Base-by-base conservation (phyloP, 768 basidiomycete genomes). In the Sistotremastrum niveocremeum region DNA sequence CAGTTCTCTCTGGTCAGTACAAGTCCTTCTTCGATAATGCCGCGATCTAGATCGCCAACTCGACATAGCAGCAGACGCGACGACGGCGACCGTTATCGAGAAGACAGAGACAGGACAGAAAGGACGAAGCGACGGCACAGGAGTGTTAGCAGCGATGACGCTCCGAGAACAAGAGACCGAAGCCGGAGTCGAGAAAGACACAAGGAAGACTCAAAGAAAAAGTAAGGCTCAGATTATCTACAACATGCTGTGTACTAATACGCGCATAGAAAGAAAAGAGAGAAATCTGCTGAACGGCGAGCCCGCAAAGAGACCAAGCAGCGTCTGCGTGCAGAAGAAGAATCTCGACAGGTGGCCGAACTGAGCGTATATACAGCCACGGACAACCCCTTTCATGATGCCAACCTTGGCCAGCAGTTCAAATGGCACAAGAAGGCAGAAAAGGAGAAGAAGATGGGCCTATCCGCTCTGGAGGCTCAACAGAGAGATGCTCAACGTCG, bases 341-440 rank as follows among this genome's bases (percentile, higher is more conserved):
- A 95, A 57, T 83, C 86, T 28, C 81, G 93, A 30, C 81, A 84
- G 54, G 82, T 95, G 10, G 90, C 89, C 7, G 94, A 98, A 63
- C 74, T 98, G 38, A 93, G 90, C 53, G 84, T 95, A 52, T 98
- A 98, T 69, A 91, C 89, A 53, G 87, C 91, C 41, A 80, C 81
- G 8, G 93, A 98, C 70, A 99, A 98, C 58, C 95, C 95, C 0
- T 99, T 98, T 69, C 89, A 95, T 64, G 95, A 98, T 56, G 81
- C 88, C 51, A 97, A 98, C 62, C 81, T 98, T 33, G 84, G 81
- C 20, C 88, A 97, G 59, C 89, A 93, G 60, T 99, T 99, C 63
- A 80, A 85, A 48, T 99, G 95, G 95, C 87, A 91, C 66, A 99
- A 99, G 72, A 99, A 99, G 69, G 76, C 79, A 30, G 95, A 99